A percentile compares a stretch with the other conserved stretches of the same genome.
Evolutionary conservation across 495 filamentous ascomycete genomes (phyloP).

Genomic region (Podospora bellae-mahoneyi): DNA sequence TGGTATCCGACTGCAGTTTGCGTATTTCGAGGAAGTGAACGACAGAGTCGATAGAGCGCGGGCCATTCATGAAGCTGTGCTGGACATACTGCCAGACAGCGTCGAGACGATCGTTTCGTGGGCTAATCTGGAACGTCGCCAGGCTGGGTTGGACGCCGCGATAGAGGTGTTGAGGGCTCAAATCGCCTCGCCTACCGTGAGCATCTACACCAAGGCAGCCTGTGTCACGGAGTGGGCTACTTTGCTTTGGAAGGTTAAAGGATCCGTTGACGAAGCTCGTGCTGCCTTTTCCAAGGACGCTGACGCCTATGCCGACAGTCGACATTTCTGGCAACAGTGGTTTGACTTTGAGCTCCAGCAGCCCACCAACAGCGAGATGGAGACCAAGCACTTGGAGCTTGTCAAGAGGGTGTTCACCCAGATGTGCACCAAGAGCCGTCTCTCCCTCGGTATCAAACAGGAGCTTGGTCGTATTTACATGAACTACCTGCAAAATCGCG

Average conservation of each 20-base stretch:
- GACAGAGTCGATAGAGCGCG: slow-evolving; percentile 72
- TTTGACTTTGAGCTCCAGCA: slow-evolving; percentile 88
- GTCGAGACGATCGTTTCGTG: slow-evolving; percentile 84
- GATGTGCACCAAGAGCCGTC: slow-evolving; percentile 68
- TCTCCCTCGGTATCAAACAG: slow-evolving; percentile 64
- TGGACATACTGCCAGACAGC: slow-evolving; percentile 63
- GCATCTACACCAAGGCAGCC: slow-evolving; percentile 79
- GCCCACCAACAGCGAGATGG: slow-evolving; percentile 64
- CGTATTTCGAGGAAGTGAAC: slow-evolving; percentile 86
- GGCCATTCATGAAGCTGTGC: slow-evolving; percentile 78
- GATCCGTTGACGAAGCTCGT: slow-evolving; percentile 77
- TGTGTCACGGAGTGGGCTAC: slow-evolving; percentile 88
- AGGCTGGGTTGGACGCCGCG: slow-evolving; percentile 80
- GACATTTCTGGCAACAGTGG: slow-evolving; percentile 90
- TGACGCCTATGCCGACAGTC: slow-evolving; percentile 80
- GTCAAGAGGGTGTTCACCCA: slow-evolving; percentile 80
- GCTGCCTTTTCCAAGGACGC: slow-evolving; percentile 79
- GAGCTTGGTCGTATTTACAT: slow-evolving; percentile 79
- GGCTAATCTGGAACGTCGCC: slow-evolving; percentile 83
- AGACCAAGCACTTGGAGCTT: slow-evolving; percentile 62
- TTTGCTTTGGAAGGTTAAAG: slow-evolving; percentile 88
- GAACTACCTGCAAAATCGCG: slow-evolving; percentile 78
- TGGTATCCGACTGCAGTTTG: slow-evolving; percentile 80
- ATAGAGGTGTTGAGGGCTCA: slow-evolving; percentile 80
- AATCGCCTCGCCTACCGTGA: slow-evolving; percentile 65